phyloP scores from a whole-genome alignment of 148 eudicot genomes.

The Diospyros kaki region DNA sequence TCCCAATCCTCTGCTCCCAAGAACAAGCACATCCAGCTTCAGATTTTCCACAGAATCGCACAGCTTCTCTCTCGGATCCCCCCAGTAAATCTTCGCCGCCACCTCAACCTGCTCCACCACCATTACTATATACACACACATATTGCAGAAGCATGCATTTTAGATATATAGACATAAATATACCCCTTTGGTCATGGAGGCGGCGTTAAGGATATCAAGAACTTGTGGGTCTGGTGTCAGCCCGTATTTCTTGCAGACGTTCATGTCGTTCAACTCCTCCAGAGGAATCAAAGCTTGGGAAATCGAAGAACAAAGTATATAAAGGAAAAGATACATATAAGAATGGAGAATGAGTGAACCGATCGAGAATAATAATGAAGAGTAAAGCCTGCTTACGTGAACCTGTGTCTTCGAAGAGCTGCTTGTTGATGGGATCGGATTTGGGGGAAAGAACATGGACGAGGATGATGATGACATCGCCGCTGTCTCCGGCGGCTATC shows the following conservation, averaged over 20 bases:
- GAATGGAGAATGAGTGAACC: neutral
- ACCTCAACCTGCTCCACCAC: slow-evolving; percentile 25
- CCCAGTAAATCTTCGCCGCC: slow-evolving; percentile 52
- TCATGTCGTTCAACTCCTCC: slow-evolving; percentile 33
- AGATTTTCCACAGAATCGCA: slow-evolving; percentile 39
- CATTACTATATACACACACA: neutral
- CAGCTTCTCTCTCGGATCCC: slow-evolving; percentile 53
- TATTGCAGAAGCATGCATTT: neutral
- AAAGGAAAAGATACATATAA: neutral
- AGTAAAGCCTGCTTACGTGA: slow-evolving; percentile 30
- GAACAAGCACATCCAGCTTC: slow-evolving; percentile 40
- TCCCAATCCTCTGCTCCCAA: slow-evolving; percentile 53
- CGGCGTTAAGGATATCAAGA: slow-evolving; percentile 37
- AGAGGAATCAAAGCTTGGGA: slow-evolving; percentile 43
- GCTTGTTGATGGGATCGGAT: slow-evolving; percentile 40
- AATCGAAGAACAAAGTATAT: neutral
- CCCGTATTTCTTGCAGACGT: slow-evolving; percentile 44
- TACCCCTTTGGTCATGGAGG: slow-evolving; percentile 31
- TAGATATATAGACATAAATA: neutral
- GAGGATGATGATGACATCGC: slow-evolving; percentile 26
- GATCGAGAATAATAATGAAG: neutral
- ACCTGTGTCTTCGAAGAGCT: slow-evolving; percentile 46
- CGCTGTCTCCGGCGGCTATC: slow-evolving; percentile 18
- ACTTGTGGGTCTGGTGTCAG: slow-evolving; percentile 41
- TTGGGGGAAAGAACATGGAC: slow-evolving; percentile 44